Base-by-base conservation (phyloP, 2,329 filamentous ascomycete genomes). In the Cordyceps sp. region DNA sequence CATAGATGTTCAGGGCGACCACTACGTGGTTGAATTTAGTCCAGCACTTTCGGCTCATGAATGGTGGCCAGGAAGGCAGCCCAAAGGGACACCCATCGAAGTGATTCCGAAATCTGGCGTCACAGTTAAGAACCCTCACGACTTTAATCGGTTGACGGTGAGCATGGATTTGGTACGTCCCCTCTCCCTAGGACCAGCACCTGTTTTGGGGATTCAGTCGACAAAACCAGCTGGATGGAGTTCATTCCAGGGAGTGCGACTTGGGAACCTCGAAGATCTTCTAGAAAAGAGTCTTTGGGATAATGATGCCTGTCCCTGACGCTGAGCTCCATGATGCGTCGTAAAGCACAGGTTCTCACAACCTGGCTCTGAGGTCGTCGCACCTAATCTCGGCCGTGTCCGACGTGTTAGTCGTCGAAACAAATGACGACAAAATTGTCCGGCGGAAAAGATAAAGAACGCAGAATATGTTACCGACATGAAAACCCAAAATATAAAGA, bases 211-310 rank as follows among this genome's bases (percentile, higher is more conserved):
- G 17, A 21, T 32, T 26, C 33, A 35, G 33, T 35, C 33, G 26
- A 30, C 29, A 30, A 35, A 35, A 30, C 33, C 33, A 26, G 24
- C 33, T 32, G 18, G 33, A 32, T 32, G 32, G 32, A 34, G 10
- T 32, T 27, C 26, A 32, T 33, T 36, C 20, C 34, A 36, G 22
- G 34, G 31, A 24, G 31, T 36, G 22, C 34, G 31, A 23, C 26
- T 36, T 27, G 27, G 34, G 21, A 36, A 30, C 19, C 31, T 36
- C 17, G 31, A 36, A 31, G 34, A 36, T 28, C 34, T 36, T 32
- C 25, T 36, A 20, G 34, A 36, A 26, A 20, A 33, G 31, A 33
- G 34, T 36, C 34, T 36, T 32, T 36, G 34, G 34, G 28, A 25
- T 19, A 31, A 33, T 27, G 31, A 36, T 33, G 30, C 12, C 30